Evolutionary conservation across 2,329 filamentous ascomycete species (phyloP), one percentile per base, ranked within the genome.

Genomic region (Lasiodiplodia hormozganensis): DNA sequence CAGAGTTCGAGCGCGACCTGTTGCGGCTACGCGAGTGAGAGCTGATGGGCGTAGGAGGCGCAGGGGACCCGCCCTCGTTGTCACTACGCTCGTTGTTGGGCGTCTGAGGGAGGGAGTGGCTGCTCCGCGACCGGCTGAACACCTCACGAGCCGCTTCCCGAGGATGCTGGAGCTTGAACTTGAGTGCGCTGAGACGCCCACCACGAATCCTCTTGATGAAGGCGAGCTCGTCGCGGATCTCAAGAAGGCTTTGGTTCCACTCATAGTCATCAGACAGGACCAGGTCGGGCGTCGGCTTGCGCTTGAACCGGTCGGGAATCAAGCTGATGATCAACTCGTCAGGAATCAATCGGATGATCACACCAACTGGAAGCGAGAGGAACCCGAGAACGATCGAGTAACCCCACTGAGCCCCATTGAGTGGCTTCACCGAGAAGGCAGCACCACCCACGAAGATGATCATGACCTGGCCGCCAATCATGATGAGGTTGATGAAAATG

Each of bases 401-500:
- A 8, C 85, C 94, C 96, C 95, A 98, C 77, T 97, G 91, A 14
- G 85, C 82, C n/a, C 87, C 87, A 21, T 89, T 89, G 72, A 97
- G 85, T 1, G 84, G 82, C 1, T 85, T 85, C 70, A 96, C 93
- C 62, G 88, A 87, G 84, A 98, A 97, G 1, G 94, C 93, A 10
- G 84, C 82, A 38, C 93, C 92, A 71, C 95, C 95, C 62, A 97
- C 88, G 75, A 92, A 96, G 74, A 97, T 87, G 77, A 98, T 98
- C 80, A 97, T 86, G 31, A 96, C 84, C 78, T 98, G 95, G 25
- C 92, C 93, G 71, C 89, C 94, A 72, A 95, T 89, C 91, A 98
- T 97, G 78, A 97, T 85, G 70, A 85, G 76, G 81, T 94, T 94
- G 80, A 98, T 97, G 49, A 82, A 87, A 47, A 96, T 87, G 83